phyloP scores from a whole-genome alignment of 202 grass and related monocot species.

The Panicum hallii region DNA sequence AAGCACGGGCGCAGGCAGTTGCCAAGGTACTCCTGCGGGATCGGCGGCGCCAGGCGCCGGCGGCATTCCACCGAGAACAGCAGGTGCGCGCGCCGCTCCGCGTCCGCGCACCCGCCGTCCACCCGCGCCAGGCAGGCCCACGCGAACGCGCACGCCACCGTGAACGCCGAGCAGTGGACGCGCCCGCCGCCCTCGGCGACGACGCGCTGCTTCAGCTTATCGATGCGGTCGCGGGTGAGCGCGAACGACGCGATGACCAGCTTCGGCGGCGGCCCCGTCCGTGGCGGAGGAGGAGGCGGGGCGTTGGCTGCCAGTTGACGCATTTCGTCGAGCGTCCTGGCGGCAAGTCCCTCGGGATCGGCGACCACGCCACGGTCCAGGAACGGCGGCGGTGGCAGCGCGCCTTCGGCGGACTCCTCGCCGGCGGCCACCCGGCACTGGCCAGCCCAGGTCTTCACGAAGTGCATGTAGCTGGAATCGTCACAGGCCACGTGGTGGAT shows the following conservation, averaged over 20 bases:
- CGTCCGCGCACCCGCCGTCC: not conserved
- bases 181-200: slow-evolving; percentile 1
- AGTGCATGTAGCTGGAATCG: slow-evolving; percentile 88
- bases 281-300: slow-evolving; percentile 44
- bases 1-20: slow-evolving; percentile 97
- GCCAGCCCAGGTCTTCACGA: slow-evolving; percentile 77
- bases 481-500: slow-evolving; percentile 92
- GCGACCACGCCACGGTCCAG: slow-evolving; percentile 56
- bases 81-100: slow-evolving; percentile 62
- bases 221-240: slow-evolving; percentile 62
- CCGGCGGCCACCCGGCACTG: slow-evolving; percentile 24
- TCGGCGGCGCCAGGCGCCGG: slow-evolving; percentile 61
- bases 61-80: slow-evolving; percentile 97
- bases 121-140: slow-evolving; percentile 70
- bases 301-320: slow-evolving; percentile 54
- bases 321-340: slow-evolving; percentile 86
- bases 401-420: not conserved
- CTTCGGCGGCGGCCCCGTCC: slow-evolving; percentile 35
- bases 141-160: slow-evolving; percentile 82
- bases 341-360: slow-evolving; percentile 66
- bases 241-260: slow-evolving; percentile 74
- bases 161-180: slow-evolving; percentile 81
- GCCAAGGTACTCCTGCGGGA: slow-evolving; percentile 81
- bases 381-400: slow-evolving; percentile 43
- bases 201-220: slow-evolving; percentile 65